Base-by-base conservation (phyloP, 164 flowering plant species). In the Paratinospora sagittata region DNA sequence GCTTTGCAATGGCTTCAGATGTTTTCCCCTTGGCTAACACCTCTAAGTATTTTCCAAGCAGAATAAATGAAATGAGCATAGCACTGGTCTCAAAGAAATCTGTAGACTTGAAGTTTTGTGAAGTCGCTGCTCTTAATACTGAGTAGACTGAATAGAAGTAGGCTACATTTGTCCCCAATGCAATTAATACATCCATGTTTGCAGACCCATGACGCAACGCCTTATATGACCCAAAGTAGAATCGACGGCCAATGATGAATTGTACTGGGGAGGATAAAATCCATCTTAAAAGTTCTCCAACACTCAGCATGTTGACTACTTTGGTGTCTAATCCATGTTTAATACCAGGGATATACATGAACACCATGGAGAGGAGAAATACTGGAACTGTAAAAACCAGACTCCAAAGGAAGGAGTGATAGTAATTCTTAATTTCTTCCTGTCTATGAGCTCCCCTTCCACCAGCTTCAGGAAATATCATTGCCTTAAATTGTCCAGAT, bases 21-120 rank as follows among this genome's bases (percentile, higher is more conserved):
- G 97, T 92, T 78, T 86, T 90, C 43, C 98, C 97, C 74, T 89
- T 94, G 7, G 97, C 96, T 80, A 89, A 63, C 65, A 86, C 89
- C 79, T 94, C 97, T 58, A 92, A 76, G 72, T 94, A 92, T 70
- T 92, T 94, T 16, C 97, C 97, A 14, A 94, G 86, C 5, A 94
- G 78, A 72, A 94, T 90, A 73, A 92, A 92, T 24, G 96, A 89
- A 37, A 92, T 92, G 17, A 94, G 92, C 98, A 92, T 92, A 17
- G 98, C 71, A 72, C 97, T 94, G 8, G 98, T 94, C 82, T 94
- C 98, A 71, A 94, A 94, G 78, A 92, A 94, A 85, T 92, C 97
- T 6, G 84, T 84, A 8, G 86, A 81, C 78, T 76, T 70, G 70
- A 87, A 91, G 73, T 73, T 47, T 9, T 65, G 66, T 65, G 96